A percentile compares a stretch with the other conserved stretches of the same genome.
Conservation (phyloP, 2,329 filamentous ascomycete species). For the Stromatinia cepivora region DNA sequence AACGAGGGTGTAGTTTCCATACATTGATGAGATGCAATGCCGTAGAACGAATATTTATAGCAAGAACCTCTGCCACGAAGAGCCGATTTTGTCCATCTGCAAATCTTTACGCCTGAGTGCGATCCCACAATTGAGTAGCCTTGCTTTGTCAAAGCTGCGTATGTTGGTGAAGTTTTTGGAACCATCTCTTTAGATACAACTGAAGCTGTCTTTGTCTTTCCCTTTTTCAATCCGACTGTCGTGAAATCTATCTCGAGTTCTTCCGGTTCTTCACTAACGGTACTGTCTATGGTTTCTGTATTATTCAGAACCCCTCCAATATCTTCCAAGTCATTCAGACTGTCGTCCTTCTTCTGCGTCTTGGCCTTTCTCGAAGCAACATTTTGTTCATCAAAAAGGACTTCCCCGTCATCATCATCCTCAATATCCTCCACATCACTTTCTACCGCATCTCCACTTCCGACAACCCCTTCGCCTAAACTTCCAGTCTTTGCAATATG, state of each 20-base stretch:
- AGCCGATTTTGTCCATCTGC: slow-evolving; percentile 97
- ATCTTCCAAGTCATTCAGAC: slow-evolving; percentile 81
- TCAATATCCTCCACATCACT: slow-evolving; percentile 76
- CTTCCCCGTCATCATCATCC: slow-evolving; percentile 53
- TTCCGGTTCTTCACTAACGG: slow-evolving; percentile 33
- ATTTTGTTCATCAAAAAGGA: slow-evolving; percentile 51
- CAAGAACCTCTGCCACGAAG: slow-evolving; percentile 90
- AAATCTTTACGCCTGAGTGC: slow-evolving; percentile 96
- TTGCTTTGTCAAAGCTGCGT: slow-evolving; percentile 88
- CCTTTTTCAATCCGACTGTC: slow-evolving; percentile 57
- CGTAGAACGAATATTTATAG: slow-evolving; percentile 98
- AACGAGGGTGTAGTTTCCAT: slow-evolving; percentile 98
- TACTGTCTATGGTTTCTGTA: slow-evolving; percentile 40
- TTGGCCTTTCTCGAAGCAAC: slow-evolving; percentile 44
- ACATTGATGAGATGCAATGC: slow-evolving; percentile 92
- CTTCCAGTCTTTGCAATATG: slow-evolving; percentile 61
- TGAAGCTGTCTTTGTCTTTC: slow-evolving; percentile 46
- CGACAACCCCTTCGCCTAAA: slow-evolving; percentile 66
- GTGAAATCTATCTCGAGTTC: slow-evolving; percentile 85
- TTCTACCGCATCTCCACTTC: slow-evolving; percentile 81
- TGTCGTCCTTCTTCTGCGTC: slow-evolving; percentile 48
- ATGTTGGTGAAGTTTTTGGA: slow-evolving; percentile 83
- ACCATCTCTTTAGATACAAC: slow-evolving; percentile 84
- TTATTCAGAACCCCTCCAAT: slow-evolving; percentile 65
- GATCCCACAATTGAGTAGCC: slow-evolving; percentile 94